Evolutionary conservation across 176 grass and related monocot species (phyloP).

Genomic region (Avena sativa): DNA sequence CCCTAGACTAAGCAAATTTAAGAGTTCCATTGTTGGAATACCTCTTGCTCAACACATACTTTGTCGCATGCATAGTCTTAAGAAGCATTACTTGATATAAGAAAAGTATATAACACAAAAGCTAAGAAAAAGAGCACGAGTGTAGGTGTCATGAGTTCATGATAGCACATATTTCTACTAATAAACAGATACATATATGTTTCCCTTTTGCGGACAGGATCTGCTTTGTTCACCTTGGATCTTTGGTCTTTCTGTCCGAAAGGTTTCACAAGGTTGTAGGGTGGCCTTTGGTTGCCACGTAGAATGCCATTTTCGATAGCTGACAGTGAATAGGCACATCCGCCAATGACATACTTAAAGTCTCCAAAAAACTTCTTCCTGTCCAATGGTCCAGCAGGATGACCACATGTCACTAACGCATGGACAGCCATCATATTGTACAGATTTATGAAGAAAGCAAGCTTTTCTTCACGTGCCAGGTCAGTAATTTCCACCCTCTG

Average conservation of each 20-base stretch:
- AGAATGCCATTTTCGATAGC: constrained; percentile 93
- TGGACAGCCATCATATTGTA: constrained; percentile 98
- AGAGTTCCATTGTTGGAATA: background rate
- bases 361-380: constrained; percentile 88
- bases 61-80: background rate
- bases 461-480: constrained; percentile 85
- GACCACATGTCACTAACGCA: constrained; percentile 74
- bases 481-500: constrained; percentile 78
- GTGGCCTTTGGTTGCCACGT: constrained; percentile 86
- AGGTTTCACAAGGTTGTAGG: constrained; percentile 87
- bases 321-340: constrained; percentile 86
- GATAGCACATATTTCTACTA: constrained; percentile 4
- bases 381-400: constrained; percentile 77
- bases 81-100: background rate
- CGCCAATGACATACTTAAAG: constrained; percentile 98
- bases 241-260: constrained; percentile 79
- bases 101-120: background rate
- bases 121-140: background rate
- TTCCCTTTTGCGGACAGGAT: constrained; percentile 32
- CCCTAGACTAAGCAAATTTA: constrained; percentile 15
- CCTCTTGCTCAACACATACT: constrained; percentile 16
- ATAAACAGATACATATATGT: constrained; percentile 27
- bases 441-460: constrained; percentile 96
- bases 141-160: background rate
- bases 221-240: constrained; percentile 68